Conservation (phyloP, 257 asterid species). For the Solanum rostratum region DNA sequence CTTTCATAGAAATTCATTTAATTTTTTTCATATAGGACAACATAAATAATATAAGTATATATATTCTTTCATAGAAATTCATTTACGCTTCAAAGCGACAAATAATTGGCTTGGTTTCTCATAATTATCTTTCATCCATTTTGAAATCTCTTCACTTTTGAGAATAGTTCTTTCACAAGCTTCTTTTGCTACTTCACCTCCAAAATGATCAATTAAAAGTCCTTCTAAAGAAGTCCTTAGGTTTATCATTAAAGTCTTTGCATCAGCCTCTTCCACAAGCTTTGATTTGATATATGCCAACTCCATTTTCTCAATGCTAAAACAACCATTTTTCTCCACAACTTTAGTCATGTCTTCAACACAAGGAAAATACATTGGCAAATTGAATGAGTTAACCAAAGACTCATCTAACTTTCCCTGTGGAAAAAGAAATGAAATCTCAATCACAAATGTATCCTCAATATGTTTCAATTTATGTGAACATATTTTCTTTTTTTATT, state of each 20-base stretch:
- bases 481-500: too few relatives aligned
- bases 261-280: not conserved
- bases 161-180: not conserved
- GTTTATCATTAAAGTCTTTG: not conserved
- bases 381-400: slow-evolving; percentile 32
- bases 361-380: slow-evolving; percentile 30
- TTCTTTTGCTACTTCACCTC: not conserved
- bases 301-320: slow-evolving; percentile 26
- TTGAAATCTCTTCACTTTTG: slow-evolving; percentile 5
- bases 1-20: not conserved
- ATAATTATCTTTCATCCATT: not conserved
- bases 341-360: slow-evolving; percentile 23
- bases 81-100: slow-evolving; percentile 14
- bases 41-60: too few relatives aligned
- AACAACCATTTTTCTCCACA: slow-evolving; percentile 15
- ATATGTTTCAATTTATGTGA: too few relatives aligned
- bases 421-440: not conserved
- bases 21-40: too few relatives aligned
- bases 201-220: slow-evolving; percentile 11
- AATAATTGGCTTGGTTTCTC: not conserved
- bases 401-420: slow-evolving; percentile 27
- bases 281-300: not conserved
- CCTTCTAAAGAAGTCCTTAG: slow-evolving; percentile 8
- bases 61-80: not conserved
- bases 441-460: not conserved